These are phyloP conservation scores for Saturnispora zaruensis DNA, from an alignment of 805 yeast genomes.

Conservation along the genomic window DNA sequence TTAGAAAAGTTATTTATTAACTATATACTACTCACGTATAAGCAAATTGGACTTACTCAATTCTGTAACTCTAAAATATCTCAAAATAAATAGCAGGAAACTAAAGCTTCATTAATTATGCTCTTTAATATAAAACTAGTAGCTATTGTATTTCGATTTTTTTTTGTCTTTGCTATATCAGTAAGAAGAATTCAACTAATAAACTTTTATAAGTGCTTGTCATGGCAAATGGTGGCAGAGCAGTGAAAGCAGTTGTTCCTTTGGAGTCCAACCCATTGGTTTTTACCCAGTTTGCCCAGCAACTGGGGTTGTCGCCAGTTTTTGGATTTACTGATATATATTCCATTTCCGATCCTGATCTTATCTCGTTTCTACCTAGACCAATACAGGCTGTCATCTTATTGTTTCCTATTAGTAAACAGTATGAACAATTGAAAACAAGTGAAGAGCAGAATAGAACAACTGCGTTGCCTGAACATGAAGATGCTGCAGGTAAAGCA, in stretches of 20 bases:
- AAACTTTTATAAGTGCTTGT: background rate
- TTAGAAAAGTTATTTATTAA: too few species aligned
- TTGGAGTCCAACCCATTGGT: constrained; percentile 85
- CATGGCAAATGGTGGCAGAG: background rate
- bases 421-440: constrained; percentile 45
- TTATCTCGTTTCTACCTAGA: constrained; percentile 70
- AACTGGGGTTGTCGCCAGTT: constrained; percentile 56
- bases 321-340: constrained; percentile 71
- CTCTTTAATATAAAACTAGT: too few species aligned
- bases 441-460: constrained; percentile 19
- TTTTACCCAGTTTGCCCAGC: constrained; percentile 58
- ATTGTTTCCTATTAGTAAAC: constrained; percentile 68
- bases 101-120: too few species aligned
- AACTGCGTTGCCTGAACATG: background rate
- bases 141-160: too few species aligned
- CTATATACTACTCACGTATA: background rate
- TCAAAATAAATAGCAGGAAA: too few species aligned
- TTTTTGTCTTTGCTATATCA: too few species aligned
- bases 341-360: constrained; percentile 77
- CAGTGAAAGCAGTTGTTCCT: constrained; percentile 55
- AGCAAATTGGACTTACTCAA: too few species aligned
- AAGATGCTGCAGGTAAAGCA: background rate
- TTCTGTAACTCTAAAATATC: too few species aligned
- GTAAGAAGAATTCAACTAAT: background rate
- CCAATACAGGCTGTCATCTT: constrained; percentile 72